Evolutionary conservation across 495 filamentous ascomycete species (phyloP).

Genomic region (Jackrogersella minutella): DNA sequence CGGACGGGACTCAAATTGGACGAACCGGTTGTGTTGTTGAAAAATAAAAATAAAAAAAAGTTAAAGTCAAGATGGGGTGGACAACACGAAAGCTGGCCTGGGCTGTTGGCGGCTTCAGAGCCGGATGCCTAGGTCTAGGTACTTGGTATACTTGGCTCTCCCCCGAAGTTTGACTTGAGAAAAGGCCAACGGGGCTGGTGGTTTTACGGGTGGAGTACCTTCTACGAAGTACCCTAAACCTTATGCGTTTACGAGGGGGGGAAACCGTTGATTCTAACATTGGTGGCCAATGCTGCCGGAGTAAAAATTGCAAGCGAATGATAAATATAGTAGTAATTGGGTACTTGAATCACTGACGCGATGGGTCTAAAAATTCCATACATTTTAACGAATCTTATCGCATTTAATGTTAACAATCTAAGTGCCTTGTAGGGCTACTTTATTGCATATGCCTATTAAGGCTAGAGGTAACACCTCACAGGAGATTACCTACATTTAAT

Average conservation of each 20-base stretch:
- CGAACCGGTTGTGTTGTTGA: constrained; percentile 37
- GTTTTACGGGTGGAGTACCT: constrained; percentile 26
- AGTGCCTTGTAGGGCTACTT: neutral
- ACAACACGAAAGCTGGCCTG: constrained; percentile 33
- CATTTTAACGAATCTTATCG: constrained; percentile 1
- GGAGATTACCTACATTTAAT: neutral
- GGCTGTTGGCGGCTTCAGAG: neutral
- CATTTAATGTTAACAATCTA: constrained; percentile 7
- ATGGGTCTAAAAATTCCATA: neutral
- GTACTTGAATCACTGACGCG: constrained; percentile 19
- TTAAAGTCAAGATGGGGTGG: constrained; percentile 32
- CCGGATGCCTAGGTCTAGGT: constrained; percentile 3
- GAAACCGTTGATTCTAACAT: constrained; percentile 18
- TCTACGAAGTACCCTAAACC: neutral
- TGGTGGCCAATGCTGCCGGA: constrained; percentile 8
- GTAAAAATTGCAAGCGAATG: constrained; percentile 22
- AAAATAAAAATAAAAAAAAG: constrained; percentile 32
- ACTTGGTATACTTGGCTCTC: neutral
- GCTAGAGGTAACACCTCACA: constrained; percentile 1
- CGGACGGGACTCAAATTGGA: constrained; percentile 28
- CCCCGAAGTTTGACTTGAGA: constrained; percentile 7
- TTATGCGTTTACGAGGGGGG: constrained; percentile 4
- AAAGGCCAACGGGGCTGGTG: constrained; percentile 15
- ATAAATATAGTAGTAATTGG: constrained; percentile 6
- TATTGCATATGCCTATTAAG: constrained; percentile 10